phyloP scores from a whole-genome alignment of 768 basidiomycete genomes.

The Hydnum rufescens region DNA sequence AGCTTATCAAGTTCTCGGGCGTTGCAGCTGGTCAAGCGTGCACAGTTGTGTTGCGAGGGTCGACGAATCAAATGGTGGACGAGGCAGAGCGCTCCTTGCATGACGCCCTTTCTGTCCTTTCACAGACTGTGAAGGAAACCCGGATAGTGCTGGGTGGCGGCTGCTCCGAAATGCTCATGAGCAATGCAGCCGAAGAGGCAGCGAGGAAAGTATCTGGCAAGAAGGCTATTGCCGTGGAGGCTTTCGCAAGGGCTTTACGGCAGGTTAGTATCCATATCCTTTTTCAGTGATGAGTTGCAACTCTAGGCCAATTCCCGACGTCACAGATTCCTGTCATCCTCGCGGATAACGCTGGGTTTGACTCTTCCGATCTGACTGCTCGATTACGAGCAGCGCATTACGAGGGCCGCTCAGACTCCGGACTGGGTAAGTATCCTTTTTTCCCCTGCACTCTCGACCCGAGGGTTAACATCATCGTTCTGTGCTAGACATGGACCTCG shows the following conservation, averaged over 20 bases:
- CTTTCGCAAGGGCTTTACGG: slow-evolving; percentile 70
- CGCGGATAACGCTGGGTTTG: slow-evolving; percentile 94
- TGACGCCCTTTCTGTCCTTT: slow-evolving; percentile 91
- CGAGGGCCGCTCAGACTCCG: slow-evolving; percentile 69
- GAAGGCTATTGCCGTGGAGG: slow-evolving; percentile 87
- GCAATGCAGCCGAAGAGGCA: slow-evolving; percentile 77
- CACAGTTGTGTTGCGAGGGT: slow-evolving; percentile 92
- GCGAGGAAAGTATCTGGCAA: slow-evolving; percentile 76
- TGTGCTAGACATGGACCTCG: slow-evolving; percentile 66
- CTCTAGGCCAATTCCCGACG: too few relatives aligned
- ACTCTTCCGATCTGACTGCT: slow-evolving; percentile 88
- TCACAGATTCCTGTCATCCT: slow-evolving; percentile 79
- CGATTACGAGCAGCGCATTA: slow-evolving; percentile 84
- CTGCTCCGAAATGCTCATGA: slow-evolving; percentile 97
- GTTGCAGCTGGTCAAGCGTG: slow-evolving; percentile 96
- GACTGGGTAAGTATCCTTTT: slow-evolving; percentile 42
- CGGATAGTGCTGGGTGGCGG: slow-evolving; percentile 88
- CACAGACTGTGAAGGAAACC: slow-evolving; percentile 95
- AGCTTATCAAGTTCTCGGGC: slow-evolving; percentile 99
- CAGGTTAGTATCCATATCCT: slow-evolving; percentile 20
- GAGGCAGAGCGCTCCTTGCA: slow-evolving; percentile 96
- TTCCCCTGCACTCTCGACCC: not conserved
- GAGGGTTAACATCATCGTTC: not conserved
- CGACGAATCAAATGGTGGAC: slow-evolving; percentile 97
- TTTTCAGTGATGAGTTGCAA: not conserved